Conservation (phyloP, 2,329 filamentous ascomycete genomes). For the Neonectria ditissima region DNA sequence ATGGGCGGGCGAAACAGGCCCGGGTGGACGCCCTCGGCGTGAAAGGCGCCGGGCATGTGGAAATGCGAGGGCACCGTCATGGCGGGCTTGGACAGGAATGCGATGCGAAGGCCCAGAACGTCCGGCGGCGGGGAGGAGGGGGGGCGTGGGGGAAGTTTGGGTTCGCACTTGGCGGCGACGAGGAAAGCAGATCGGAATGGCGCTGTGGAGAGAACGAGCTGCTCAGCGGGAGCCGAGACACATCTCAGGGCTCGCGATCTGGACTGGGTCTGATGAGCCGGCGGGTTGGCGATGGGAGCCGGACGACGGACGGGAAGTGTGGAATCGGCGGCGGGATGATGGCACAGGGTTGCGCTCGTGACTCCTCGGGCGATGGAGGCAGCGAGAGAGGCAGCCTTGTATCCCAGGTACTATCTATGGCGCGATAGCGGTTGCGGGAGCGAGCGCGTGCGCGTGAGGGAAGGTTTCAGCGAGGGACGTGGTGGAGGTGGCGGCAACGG, state of each 20-base stretch:
- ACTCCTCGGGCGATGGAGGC: constrained; percentile 5
- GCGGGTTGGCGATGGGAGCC: constrained; percentile 5
- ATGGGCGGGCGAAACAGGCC: constrained; percentile 61
- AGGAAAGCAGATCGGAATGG: constrained; percentile 22
- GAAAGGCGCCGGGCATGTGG: constrained; percentile 52
- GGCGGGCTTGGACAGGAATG: constrained; percentile 21
- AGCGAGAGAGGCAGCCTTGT: background rate
- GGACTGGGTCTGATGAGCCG: background rate
- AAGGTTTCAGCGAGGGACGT: background rate
- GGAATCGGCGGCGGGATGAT: background rate
- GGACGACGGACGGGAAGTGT: background rate
- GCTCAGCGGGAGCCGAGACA: constrained; percentile 45
- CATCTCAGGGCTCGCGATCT: constrained; percentile 36
- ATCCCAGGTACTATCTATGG: background rate
- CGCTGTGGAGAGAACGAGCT: constrained; percentile 31
- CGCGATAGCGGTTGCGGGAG: background rate
- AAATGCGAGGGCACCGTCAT: constrained; percentile 49
- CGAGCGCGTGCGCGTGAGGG: constrained; percentile 2
- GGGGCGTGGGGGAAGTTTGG: constrained; percentile 7
- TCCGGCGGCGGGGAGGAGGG: no score
- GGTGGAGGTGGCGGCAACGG: background rate
- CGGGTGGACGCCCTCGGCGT: constrained; percentile 55
- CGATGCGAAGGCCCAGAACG: constrained; percentile 13
- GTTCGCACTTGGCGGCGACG: constrained; percentile 8
- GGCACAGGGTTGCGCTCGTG: background rate